phyloP scores from a whole-genome alignment of 371 early-diverging fungal species.

The Mucor irregularis region DNA sequence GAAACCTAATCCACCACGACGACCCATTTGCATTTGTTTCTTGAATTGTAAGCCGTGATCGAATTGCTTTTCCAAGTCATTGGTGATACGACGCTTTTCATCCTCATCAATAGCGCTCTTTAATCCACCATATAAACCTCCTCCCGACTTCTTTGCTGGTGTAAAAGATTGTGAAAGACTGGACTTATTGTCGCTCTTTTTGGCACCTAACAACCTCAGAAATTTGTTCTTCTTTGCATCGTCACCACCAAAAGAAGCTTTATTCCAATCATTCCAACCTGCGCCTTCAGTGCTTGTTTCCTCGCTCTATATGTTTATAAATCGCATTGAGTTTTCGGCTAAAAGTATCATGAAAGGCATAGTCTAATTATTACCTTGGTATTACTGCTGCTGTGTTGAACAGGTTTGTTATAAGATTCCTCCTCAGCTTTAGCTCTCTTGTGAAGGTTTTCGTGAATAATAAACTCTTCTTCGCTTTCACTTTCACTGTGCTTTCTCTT shows the following conservation, averaged over 20 bases:
- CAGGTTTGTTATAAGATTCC: neutral
- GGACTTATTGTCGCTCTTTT: too few relatives aligned
- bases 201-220: slow-evolving; percentile 48
- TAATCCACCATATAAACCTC: slow-evolving; percentile 43
- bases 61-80: slow-evolving; percentile 48
- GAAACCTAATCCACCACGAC: slow-evolving; percentile 52
- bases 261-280: slow-evolving; percentile 55
- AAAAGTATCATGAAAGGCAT: neutral
- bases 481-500: slow-evolving; percentile 21
- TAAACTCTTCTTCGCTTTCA: slow-evolving; percentile 16
- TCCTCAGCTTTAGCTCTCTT: slow-evolving; percentile 1
- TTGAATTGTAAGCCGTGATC: slow-evolving; percentile 44
- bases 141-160: slow-evolving; percentile 32
- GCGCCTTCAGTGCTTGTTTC: too few relatives aligned
- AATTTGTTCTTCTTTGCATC: slow-evolving; percentile 47
- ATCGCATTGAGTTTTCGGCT: too few relatives aligned
- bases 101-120: slow-evolving; percentile 51
- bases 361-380: neutral
- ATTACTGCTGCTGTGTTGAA: neutral
- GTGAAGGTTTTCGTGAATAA: slow-evolving; percentile 13
- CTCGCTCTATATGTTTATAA: too few relatives aligned
- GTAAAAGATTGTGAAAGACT: neutral
- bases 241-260: slow-evolving; percentile 52
- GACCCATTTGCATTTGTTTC: slow-evolving; percentile 48
- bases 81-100: slow-evolving; percentile 34